phyloP scores from a whole-genome alignment of 169 alveolate species.

The Toxoplasma gondii region DNA sequence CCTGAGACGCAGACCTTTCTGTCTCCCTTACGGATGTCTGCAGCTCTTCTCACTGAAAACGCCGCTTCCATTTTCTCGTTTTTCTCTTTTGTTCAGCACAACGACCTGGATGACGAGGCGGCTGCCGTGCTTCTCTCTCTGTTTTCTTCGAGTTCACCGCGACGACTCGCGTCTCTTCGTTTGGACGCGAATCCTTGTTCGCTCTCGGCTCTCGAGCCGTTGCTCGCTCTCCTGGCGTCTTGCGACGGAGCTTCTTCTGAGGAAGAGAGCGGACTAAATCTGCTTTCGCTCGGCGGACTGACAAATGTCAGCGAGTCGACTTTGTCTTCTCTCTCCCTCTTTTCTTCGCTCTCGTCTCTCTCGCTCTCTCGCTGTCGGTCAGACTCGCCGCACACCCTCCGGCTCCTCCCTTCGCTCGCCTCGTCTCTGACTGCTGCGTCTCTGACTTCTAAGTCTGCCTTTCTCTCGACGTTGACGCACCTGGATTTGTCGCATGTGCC shows the following conservation, averaged over 20 bases:
- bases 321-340: not conserved
- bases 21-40: too few relatives aligned
- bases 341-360: not conserved
- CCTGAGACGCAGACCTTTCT: too few relatives aligned
- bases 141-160: not conserved
- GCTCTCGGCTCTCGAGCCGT: not conserved
- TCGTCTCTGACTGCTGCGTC: not conserved
- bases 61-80: not conserved
- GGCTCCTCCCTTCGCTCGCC: not conserved
- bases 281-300: not conserved
- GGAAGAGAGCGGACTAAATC: not conserved
- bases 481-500: not conserved
- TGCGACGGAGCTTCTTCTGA: not conserved
- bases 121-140: not conserved
- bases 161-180: not conserved
- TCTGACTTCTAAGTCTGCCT: too few relatives aligned
- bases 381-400: too few relatives aligned
- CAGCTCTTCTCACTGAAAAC: not conserved
- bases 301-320: not conserved
- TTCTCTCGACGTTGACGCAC: not conserved
- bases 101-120: constrained; percentile 1
- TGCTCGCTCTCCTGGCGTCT: not conserved
- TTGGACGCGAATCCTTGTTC: not conserved
- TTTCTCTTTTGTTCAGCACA: constrained; percentile 12
- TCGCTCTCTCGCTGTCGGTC: not conserved